Percentiles rank a stretch among this genome's conserved stretches.
Evolutionary conservation across 2,329 filamentous ascomycete genomes (phyloP).

Genomic region (Hymenoscyphus linearis): DNA sequence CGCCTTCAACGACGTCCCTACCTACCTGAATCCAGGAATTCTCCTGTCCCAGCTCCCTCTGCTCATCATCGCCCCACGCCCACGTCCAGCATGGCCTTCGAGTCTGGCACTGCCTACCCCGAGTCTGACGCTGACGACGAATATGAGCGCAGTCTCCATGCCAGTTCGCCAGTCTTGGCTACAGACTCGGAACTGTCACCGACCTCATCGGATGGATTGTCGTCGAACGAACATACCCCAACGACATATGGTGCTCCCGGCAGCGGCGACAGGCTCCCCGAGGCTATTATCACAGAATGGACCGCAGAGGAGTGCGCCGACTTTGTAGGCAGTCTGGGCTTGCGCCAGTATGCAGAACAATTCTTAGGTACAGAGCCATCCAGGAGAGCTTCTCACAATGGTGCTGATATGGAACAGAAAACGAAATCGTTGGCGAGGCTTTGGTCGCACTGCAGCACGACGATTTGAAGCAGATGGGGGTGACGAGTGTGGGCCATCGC

Average conservation of each 20-base stretch:
- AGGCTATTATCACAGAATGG: conserved; percentile 75
- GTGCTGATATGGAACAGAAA: conserved; percentile 55
- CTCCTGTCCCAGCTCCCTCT: neutral
- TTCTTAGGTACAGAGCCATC: conserved; percentile 65
- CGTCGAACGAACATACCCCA: conserved; percentile 64
- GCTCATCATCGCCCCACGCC: neutral
- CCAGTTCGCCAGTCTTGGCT: conserved; percentile 59
- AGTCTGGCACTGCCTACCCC: conserved; percentile 64
- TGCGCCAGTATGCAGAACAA: conserved; percentile 75
- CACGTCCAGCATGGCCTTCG: conserved; percentile 45
- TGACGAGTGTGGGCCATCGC: conserved; percentile 87
- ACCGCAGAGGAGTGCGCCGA: conserved; percentile 84
- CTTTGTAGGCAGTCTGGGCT: conserved; percentile 73
- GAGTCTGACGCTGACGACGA: conserved; percentile 80
- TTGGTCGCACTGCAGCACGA: conserved; percentile 84
- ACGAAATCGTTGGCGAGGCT: conserved; percentile 89
- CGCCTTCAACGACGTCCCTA: neutral
- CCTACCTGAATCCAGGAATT: neutral
- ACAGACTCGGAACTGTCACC: conserved; percentile 64
- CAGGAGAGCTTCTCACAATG: conserved; percentile 2
- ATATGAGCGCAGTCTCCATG: conserved; percentile 68
- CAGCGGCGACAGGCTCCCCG: conserved; percentile 61
- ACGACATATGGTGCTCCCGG: conserved; percentile 68
- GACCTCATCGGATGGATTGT: conserved; percentile 67
- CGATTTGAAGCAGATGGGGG: conserved; percentile 91